Evolutionary conservation across 108 stramenopile species (phyloP).

Genomic region (Skeletonema costatum): DNA sequence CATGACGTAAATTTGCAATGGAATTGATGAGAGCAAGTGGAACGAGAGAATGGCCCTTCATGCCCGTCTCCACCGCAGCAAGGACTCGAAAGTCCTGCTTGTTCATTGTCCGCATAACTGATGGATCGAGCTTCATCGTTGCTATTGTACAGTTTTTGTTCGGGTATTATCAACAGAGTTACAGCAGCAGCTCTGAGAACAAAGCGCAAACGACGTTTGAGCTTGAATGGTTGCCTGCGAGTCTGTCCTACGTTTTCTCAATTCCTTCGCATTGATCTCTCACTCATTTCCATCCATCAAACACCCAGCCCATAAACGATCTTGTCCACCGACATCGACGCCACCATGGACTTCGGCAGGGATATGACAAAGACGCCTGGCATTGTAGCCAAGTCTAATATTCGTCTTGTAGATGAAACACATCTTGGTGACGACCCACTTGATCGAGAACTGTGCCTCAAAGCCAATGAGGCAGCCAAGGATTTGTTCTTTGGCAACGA

Average conservation of each 20-base stretch:
- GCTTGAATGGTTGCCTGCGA: background rate
- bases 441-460: constrained; percentile 30
- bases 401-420: constrained; percentile 34
- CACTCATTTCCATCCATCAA: too few species aligned
- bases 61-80: constrained; percentile 96
- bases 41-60: constrained; percentile 94
- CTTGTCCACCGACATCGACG: background rate
- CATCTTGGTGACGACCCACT: constrained; percentile 37
- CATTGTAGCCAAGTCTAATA: constrained; percentile 43
- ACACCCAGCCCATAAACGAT: too few species aligned
- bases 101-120: constrained; percentile 88
- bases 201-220: too few species aligned
- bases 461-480: constrained; percentile 75
- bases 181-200: too few species aligned
- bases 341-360: constrained; percentile 47
- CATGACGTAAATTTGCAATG: constrained; percentile 93
- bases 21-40: constrained; percentile 87
- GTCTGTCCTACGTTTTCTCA: background rate
- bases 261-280: too few species aligned
- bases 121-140: constrained; percentile 89
- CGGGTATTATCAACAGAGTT: too few species aligned
- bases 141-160: background rate
- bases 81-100: constrained; percentile 93
- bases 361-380: constrained; percentile 35
- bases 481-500: constrained; percentile 70